phyloP scores from a whole-genome alignment of 2,329 filamentous ascomycete species.

The Hypoxylon sp. region DNA sequence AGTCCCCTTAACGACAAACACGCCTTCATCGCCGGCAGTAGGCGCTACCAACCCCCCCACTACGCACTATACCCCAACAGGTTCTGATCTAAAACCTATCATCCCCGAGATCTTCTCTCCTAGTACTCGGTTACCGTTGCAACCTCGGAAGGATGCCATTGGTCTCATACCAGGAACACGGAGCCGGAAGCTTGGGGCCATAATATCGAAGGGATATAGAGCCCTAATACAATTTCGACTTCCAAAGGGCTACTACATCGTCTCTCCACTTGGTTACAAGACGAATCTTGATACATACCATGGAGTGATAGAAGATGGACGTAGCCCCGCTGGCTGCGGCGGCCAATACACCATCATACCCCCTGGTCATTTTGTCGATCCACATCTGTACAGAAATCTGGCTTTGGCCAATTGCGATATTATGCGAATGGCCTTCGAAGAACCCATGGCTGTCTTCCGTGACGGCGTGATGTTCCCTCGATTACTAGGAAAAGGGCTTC shows the following conservation, averaged over 20 bases:
- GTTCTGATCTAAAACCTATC: not conserved
- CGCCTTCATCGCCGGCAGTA: not conserved
- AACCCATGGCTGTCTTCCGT: conserved; percentile 25
- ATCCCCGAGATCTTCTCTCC: not conserved
- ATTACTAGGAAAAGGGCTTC: conserved; percentile 10
- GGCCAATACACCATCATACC: conserved; percentile 22
- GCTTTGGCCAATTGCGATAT: not conserved
- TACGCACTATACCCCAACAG: not conserved
- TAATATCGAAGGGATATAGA: not conserved
- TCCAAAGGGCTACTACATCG: conserved; percentile 3
- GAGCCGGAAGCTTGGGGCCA: not conserved
- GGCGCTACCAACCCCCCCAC: not conserved
- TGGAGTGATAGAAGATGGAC: not conserved
- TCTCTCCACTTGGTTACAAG: conserved; percentile 2
- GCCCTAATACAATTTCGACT: conserved; percentile 18
- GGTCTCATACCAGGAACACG: not conserved
- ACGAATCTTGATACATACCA: conserved; percentile 15
- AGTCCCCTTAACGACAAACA: not conserved
- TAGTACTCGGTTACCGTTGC: not conserved
- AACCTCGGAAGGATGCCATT: conserved; percentile 5
- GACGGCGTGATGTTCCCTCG: conserved; percentile 9
- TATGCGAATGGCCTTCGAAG: conserved; percentile 6
- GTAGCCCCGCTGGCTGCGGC: not conserved
- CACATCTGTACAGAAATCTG: not conserved
- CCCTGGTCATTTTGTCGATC: not conserved